Conservation (phyloP, 1,139 yeast genomes). For the Hyphopichia pseudoburtonii region DNA sequence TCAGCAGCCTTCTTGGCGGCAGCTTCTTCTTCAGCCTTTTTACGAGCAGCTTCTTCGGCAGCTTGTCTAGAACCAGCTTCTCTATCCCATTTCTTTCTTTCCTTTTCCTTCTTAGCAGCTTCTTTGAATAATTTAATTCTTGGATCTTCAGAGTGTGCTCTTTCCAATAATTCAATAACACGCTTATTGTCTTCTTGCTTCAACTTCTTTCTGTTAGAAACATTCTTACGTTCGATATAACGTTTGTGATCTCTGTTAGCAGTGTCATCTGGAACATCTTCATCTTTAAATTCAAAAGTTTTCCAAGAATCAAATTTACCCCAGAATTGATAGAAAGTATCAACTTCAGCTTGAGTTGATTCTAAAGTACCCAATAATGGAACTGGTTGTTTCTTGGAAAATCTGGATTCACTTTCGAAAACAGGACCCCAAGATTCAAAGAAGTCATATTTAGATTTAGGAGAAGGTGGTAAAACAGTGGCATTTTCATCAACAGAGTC, state of each 20-base stretch:
- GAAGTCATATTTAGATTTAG: slow-evolving; percentile 70
- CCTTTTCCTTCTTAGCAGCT: slow-evolving; percentile 93
- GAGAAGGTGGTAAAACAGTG: slow-evolving; percentile 74
- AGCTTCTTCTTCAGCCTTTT: slow-evolving; percentile 81
- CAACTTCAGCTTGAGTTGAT: slow-evolving; percentile 79
- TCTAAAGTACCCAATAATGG: slow-evolving; percentile 74
- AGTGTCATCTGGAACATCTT: slow-evolving; percentile 99
- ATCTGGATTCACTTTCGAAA: slow-evolving; percentile 85
- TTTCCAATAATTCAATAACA: slow-evolving; percentile 80
- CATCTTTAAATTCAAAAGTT: slow-evolving; percentile 95
- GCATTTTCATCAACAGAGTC: slow-evolving; percentile 94
- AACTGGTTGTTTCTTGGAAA: slow-evolving; percentile 87
- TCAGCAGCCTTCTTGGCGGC: slow-evolving; percentile 76
- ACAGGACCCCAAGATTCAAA: slow-evolving; percentile 92
- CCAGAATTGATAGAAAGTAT: slow-evolving; percentile 87
- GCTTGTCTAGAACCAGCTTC: slow-evolving; percentile 98
- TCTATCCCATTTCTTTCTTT: slow-evolving; percentile 93
- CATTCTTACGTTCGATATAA: slow-evolving; percentile 95
- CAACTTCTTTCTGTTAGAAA: slow-evolving; percentile 94
- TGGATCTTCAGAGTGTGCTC: slow-evolving; percentile 89
- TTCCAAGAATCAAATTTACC: slow-evolving; percentile 98
- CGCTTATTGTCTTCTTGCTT: slow-evolving; percentile 97
- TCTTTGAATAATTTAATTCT: slow-evolving; percentile 93
- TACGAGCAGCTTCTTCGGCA: slow-evolving; percentile 80
- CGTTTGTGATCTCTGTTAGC: slow-evolving; percentile 99